A percentile compares a stretch with the other conserved stretches of the same genome.
Conservation (phyloP, 805 yeast species). For the Candida ponderosae region DNA sequence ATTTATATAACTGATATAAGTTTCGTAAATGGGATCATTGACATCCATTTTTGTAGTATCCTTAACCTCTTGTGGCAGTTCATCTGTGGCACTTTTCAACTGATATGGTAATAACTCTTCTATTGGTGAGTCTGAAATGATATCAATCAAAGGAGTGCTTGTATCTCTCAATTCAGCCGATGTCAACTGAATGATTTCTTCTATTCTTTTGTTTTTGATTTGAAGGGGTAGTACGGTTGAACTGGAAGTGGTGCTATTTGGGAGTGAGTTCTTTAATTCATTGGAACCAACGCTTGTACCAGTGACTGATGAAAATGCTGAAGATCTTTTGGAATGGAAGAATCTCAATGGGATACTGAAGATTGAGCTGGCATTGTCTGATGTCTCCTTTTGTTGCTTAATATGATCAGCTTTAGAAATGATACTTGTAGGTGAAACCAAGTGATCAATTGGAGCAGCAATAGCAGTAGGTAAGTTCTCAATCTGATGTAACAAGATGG, state of each 20-base stretch:
- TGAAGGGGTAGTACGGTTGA: not conserved
- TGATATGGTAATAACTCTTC: not conserved
- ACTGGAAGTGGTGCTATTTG: not conserved
- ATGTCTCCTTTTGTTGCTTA: no score
- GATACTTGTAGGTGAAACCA: not conserved
- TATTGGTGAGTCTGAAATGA: constrained; percentile 1
- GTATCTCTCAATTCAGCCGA: not conserved
- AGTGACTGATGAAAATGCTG: no score
- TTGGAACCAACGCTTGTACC: no score
- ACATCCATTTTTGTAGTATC: constrained; percentile 1
- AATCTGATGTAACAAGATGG: constrained; percentile 1
- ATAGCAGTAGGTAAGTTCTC: constrained; percentile 10
- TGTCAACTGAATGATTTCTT: not conserved
- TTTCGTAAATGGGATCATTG: constrained; percentile 6
- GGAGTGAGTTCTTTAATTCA: no score
- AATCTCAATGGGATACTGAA: constrained; percentile 1
- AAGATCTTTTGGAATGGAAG: not conserved
- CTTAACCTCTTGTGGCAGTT: not conserved
- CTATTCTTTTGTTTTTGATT: not conserved
- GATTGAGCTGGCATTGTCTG: no score
- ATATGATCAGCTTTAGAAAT: not conserved
- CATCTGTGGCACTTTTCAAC: not conserved
- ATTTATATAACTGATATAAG: constrained; percentile 6
- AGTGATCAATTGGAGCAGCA: not conserved
- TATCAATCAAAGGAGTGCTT: not conserved